These are phyloP conservation scores for Aspergillus sp. DNA, from an alignment of 2,329 filamentous ascomycete species.

Conservation along the genomic window DNA sequence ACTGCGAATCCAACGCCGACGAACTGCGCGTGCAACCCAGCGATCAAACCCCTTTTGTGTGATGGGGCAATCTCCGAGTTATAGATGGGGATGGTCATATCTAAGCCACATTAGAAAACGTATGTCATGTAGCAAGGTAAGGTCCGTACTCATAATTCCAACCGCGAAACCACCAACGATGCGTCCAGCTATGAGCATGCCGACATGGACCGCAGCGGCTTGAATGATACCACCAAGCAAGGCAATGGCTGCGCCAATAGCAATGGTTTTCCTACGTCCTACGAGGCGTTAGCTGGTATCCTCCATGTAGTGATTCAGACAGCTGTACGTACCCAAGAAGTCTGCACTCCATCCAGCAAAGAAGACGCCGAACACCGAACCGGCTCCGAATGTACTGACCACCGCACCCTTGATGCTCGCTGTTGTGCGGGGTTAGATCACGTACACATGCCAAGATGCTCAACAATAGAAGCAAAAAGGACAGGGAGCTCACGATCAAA, in stretches of 20 bases:
- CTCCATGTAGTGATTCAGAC: background rate
- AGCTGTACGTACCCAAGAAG: background rate
- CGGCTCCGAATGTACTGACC: conserved; percentile 6
- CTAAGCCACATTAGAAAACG: background rate
- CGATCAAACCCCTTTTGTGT: conserved; percentile 7
- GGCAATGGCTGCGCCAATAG: conserved; percentile 5
- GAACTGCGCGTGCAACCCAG: conserved; percentile 7
- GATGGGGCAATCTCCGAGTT: conserved; percentile 9
- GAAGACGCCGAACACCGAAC: conserved; percentile 8
- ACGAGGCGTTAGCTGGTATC: background rate
- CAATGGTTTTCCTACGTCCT: conserved; percentile 7
- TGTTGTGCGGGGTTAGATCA: conserved; percentile 1
- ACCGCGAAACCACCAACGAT: conserved; percentile 7
- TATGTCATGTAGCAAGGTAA: background rate
- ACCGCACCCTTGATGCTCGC: conserved; percentile 5
- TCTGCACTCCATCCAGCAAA: conserved; percentile 9
- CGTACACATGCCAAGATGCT: background rate
- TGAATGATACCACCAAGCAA: conserved; percentile 9
- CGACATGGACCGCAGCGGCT: conserved; percentile 6
- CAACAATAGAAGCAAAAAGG: background rate
- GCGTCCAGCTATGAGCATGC: conserved; percentile 7
- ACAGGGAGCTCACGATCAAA: conserved; percentile 3
- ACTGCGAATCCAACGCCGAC: conserved; percentile 6
- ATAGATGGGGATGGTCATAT: conserved; percentile 8
- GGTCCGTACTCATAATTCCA: conserved; percentile 5